Percentiles rank a stretch among this genome's conserved stretches.
Evolutionary conservation across 2,329 filamentous ascomycete species (phyloP).

Genomic region (Xylaria sp.): DNA sequence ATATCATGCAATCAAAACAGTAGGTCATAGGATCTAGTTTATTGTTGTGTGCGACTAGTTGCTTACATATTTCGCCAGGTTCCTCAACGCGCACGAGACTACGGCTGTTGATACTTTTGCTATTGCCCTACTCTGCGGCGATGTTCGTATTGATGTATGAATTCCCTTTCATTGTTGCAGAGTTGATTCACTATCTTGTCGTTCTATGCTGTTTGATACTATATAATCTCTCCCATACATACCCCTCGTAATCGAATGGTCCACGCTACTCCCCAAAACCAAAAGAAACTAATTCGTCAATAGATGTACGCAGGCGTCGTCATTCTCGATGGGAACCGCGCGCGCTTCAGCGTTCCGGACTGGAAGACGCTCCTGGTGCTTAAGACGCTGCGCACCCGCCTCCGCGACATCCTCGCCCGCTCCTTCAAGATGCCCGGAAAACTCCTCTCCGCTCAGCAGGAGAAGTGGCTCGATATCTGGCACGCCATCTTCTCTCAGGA

Average conservation of each 20-base stretch:
- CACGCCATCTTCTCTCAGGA: conserved; percentile 73
- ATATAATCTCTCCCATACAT: too few relatives aligned
- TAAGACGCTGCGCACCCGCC: conserved; percentile 77
- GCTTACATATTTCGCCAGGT: conserved; percentile 49
- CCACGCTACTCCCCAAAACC: too few relatives aligned
- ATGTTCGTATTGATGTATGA: conserved; percentile 83
- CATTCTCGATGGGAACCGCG: conserved; percentile 85
- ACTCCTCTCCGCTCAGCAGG: conserved; percentile 71
- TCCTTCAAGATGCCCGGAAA: conserved; percentile 76
- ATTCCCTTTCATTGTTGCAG: neutral
- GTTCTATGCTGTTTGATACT: too few relatives aligned
- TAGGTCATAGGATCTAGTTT: conserved; percentile 53
- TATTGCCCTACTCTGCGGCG: conserved; percentile 85
- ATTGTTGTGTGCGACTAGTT: too few relatives aligned
- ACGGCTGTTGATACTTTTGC: conserved; percentile 83
- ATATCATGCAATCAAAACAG: conserved; percentile 94
- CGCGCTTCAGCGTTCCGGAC: conserved; percentile 83
- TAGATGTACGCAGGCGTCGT: conserved; percentile 89
- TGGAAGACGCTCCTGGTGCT: conserved; percentile 94
- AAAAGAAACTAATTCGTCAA: neutral
- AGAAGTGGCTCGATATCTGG: conserved; percentile 80
- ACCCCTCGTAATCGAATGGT: too few relatives aligned
- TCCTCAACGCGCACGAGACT: conserved; percentile 91
- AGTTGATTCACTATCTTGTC: neutral
- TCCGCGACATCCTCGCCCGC: conserved; percentile 78